These are phyloP conservation scores for Capsicum rhomboideum DNA, from an alignment of 257 asterid genomes.

Conservation along the genomic window DNA sequence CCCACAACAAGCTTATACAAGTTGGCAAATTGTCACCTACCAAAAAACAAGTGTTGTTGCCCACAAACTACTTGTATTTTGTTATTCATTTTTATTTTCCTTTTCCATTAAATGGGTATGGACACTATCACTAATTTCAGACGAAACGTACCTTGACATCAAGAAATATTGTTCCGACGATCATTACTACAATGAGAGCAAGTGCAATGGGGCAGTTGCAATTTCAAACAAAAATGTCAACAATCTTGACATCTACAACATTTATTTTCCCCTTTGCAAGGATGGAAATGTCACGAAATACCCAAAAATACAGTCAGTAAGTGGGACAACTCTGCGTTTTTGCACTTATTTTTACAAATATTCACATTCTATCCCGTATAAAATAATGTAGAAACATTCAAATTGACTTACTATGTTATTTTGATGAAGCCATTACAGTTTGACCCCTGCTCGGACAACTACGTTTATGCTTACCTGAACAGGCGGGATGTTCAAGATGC, in stretches of 20 bases:
- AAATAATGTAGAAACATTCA: neutral
- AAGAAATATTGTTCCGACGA: neutral
- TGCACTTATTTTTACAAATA: neutral
- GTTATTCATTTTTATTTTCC: too few species aligned
- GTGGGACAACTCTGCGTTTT: neutral
- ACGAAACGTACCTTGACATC: constrained; percentile 3
- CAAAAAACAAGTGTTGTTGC: too few species aligned
- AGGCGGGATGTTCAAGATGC: neutral
- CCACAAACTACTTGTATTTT: too few species aligned
- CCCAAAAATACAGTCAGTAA: neutral
- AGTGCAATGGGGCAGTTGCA: neutral
- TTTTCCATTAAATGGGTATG: too few species aligned
- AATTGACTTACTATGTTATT: neutral
- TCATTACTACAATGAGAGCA: neutral
- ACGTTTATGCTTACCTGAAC: neutral
- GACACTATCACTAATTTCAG: too few species aligned
- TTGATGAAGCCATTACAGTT: neutral
- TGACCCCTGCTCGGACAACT: neutral
- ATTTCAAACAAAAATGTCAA: neutral
- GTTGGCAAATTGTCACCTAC: too few species aligned
- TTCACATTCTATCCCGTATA: neutral
- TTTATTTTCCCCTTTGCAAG: neutral
- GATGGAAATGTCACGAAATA: neutral
- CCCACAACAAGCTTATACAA: too few species aligned
- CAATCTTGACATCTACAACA: neutral